Base-by-base conservation (phyloP, 192 early-diverging fungal species). In the Coemansia sp. region DNA sequence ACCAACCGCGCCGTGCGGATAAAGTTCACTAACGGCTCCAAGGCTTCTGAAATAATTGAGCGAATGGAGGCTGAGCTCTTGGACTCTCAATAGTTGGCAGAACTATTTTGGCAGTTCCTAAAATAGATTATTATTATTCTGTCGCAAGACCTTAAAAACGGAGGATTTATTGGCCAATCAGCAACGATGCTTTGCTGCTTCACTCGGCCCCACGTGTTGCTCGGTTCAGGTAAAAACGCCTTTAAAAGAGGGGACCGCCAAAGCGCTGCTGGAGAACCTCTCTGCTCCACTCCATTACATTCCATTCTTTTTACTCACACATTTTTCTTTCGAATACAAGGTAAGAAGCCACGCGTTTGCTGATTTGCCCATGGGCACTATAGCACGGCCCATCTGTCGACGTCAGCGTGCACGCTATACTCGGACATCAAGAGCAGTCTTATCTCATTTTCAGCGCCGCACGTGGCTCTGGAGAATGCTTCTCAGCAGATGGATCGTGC, bases 1-100 rank as follows among this genome's bases (percentile, higher is more conserved):
- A 50, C 55, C 21, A 68, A 66, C 8, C 52, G 64, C 10, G 10
- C 52, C 6, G 58, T 80, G 22, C 60, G 62, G 12, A 50, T 80
- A 7, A 44, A 52, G 60, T 80, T 80, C 55, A 38, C 56, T 54
- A 74, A 67, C 44, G 62, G 68, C 57, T 28, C 68, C 14, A 40
- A 38, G 5, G 71, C 65, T 12, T 23, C 64, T 36, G 67, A 70
- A 55, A 70, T 80, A 26, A 37, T 74, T 21, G 64, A 57, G 10
- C 46, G 46, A 31, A 69, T 79, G 28, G 38, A 69, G 52, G 64
- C 59, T 10, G 61, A 73, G 31, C 28, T 79, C 12, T 44, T 63
- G n/a, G 31, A 34, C 15, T 12, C 44, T 5, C 40, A 55, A 8
- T 34, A 34, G 8, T 34, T 26, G 3, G 5, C 26, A 5, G 26